Percentiles rank a stretch among this genome's conserved stretches.
Evolutionary conservation across 306 rosid species (phyloP).

Genomic region (Abrus pulchellus): DNA sequence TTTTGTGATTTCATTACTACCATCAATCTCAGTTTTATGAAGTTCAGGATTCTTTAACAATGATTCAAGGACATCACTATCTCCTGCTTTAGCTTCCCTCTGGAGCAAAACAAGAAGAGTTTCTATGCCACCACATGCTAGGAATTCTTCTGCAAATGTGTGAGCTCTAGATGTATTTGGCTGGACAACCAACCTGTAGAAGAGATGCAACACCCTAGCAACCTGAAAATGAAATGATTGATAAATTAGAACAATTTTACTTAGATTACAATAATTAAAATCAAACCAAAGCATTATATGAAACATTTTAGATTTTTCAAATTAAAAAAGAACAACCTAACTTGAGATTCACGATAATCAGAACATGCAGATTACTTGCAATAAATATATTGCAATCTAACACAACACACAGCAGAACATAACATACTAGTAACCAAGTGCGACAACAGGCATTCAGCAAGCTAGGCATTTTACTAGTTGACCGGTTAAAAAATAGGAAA

Average conservation of each 20-base stretch:
- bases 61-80: conserved; percentile 61
- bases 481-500: background rate
- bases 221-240: conserved; percentile 66
- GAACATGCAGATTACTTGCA: conserved; percentile 38
- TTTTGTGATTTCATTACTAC: conserved; percentile 53
- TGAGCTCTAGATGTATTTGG: conserved; percentile 93
- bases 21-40: conserved; percentile 53
- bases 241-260: conserved; percentile 32
- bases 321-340: conserved; percentile 36
- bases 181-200: conserved; percentile 94
- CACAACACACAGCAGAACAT: conserved; percentile 30
- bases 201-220: conserved; percentile 94
- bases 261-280: conserved; percentile 26
- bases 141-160: conserved; percentile 91
- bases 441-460: conserved; percentile 28
- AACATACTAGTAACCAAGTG: conserved; percentile 1
- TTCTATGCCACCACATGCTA: conserved; percentile 94
- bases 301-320: conserved; percentile 27
- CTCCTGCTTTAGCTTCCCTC: conserved; percentile 91
- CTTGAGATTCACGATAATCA: conserved; percentile 18
- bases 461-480: conserved; percentile 5
- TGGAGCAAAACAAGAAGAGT: conserved; percentile 96
- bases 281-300: conserved; percentile 22
- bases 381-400: conserved; percentile 12
- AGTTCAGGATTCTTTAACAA: conserved; percentile 51